A percentile compares a stretch with the other conserved stretches of the same genome.
phyloP scores from a whole-genome alignment of 176 grass and related monocot genomes.

The Tuctoria greenei region DNA sequence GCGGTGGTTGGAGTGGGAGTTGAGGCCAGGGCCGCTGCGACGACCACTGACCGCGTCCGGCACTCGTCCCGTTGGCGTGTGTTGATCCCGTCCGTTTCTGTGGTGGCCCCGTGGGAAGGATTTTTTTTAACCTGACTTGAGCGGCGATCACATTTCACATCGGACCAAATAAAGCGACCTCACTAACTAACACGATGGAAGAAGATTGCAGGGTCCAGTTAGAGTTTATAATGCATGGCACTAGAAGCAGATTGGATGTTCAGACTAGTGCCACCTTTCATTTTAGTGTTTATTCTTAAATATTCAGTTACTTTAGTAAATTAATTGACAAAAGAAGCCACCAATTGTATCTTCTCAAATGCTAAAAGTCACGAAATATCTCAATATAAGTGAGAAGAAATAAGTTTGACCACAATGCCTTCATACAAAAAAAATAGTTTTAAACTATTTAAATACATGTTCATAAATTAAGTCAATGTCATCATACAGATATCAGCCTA shows the following conservation, averaged over 20 bases:
- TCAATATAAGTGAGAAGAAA: no score
- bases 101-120: not conserved
- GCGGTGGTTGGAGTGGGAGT: not conserved
- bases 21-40: slow-evolving; percentile 9
- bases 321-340: not conserved
- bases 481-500: no score
- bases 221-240: not conserved
- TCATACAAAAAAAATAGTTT: no score
- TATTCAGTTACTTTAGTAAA: no score
- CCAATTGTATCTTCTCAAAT: not conserved
- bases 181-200: not conserved
- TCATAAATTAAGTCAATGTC: no score
- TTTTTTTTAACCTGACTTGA: not conserved
- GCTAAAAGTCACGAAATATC: no score
- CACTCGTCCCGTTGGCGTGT: not conserved
- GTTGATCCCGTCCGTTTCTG: not conserved
- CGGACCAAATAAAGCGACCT: slow-evolving; percentile 5
- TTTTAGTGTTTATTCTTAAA: no score
- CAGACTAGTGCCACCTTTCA: not conserved
- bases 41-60: not conserved
- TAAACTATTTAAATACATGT: no score
- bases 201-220: not conserved
- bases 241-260: no score
- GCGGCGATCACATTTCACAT: not conserved
- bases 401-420: no score